A percentile compares a stretch with the other conserved stretches of the same genome.
Evolutionary conservation across 768 basidiomycete species (phyloP).

Genomic region (Fomitopsis serialis): DNA sequence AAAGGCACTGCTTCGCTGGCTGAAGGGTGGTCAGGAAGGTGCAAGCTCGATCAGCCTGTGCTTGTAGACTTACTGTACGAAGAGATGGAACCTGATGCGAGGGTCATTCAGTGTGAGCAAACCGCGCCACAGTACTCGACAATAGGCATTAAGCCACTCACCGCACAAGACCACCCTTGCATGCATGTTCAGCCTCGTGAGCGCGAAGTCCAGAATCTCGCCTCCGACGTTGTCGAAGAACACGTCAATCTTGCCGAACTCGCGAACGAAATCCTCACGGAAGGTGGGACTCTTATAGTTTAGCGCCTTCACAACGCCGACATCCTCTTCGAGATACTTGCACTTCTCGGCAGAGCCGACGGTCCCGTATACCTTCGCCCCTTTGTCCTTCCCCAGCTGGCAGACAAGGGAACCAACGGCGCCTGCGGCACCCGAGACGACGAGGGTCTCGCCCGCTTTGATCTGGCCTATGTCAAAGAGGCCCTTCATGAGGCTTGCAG

Average conservation of each 20-base stretch:
- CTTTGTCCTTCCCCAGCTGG: conserved; percentile 74
- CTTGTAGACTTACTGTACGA: conserved; percentile 55
- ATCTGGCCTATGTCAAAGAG: conserved; percentile 74
- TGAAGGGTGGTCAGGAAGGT: not conserved
- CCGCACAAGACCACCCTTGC: conserved; percentile 83
- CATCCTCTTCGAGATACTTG: conserved; percentile 71
- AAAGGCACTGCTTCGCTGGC: not conserved
- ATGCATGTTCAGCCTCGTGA: conserved; percentile 67
- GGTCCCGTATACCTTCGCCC: conserved; percentile 82
- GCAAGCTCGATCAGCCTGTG: too few species aligned
- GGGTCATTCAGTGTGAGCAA: too few species aligned
- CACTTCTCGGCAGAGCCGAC: conserved; percentile 85
- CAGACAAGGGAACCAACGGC: conserved; percentile 81
- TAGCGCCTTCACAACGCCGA: conserved; percentile 77
- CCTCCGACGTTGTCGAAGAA: conserved; percentile 83
- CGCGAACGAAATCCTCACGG: conserved; percentile 60
- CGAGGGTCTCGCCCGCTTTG: conserved; percentile 78
- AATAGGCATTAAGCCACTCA: conserved; percentile 26
- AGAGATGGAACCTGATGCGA: conserved; percentile 66
- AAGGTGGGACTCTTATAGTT: conserved; percentile 85
- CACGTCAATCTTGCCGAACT: conserved; percentile 70
- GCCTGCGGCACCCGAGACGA: conserved; percentile 90
- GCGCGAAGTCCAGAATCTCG: conserved; percentile 74
- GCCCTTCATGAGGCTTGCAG: conserved; percentile 63
- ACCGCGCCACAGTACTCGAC: too few species aligned